Evolutionary conservation across 139 green algal species (phyloP), one percentile per base, ranked within the genome.

Genomic region (Spirogloea muscicola): DNA sequence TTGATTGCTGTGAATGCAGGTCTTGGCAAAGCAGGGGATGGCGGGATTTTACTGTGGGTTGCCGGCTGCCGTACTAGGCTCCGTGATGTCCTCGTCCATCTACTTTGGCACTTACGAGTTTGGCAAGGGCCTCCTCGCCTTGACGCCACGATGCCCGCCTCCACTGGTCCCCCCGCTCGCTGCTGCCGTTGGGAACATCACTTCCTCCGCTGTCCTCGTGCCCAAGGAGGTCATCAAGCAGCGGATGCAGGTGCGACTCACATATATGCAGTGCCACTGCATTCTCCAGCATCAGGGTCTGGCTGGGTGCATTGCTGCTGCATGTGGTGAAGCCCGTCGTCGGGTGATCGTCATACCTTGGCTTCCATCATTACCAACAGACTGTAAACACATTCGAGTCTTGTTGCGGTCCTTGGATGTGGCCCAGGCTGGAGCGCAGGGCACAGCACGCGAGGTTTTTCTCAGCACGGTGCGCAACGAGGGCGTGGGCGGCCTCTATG

Each of bases 101-200:
- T 90, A 98, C 77, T 96, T 98, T 80, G 80, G 84, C 1, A 84
- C 87, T 37, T 98, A 98, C 81, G 94, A 98, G 68, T 84, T 81
- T 0, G 77, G 77, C 31, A 98, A 98, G 83, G 90, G 86, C 0
- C 7, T 67, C 2, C 58, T 84, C 25, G 5, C 10, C 4, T 18
- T n/a, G 4, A 3, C 33, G n/a, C 3, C 42, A 37, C 3, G 42
- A 4, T 57, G 31, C 33, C 72, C 72, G 0, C 36, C 18, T 16
- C 49, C 67, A 41, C 31, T 74, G 16, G 76, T 83, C 29, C 76
- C 76, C 7, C 69, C 76, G 34, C 10, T 84, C n/a, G 75, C 78
- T 36, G 78, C 78, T n/a, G 65, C 71, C 0, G 18, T 84, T n/a
- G 78, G 78, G 16, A 84, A 84, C 42, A 49, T 81, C 57, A 57